Conservation (phyloP, 257 asterid genomes). For the Primulina eburnea region DNA sequence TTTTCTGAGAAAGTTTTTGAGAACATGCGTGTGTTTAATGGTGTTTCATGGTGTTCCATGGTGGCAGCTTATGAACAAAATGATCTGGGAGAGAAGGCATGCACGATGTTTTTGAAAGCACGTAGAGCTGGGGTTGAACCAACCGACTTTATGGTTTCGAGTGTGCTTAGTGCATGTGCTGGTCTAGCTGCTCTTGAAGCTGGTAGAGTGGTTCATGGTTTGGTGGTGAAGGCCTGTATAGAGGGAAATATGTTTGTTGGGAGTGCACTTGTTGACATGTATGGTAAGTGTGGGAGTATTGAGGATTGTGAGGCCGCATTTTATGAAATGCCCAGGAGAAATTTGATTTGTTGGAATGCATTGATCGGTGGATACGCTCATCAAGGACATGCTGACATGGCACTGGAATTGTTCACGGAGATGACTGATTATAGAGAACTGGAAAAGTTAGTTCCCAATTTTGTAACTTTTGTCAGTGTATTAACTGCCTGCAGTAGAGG, state of each 20-base stretch:
- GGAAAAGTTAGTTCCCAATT: constrained; percentile 47
- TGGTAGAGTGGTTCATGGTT: constrained; percentile 67
- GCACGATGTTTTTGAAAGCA: constrained; percentile 44
- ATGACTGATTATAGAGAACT: constrained; percentile 36
- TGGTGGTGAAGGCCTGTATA: constrained; percentile 72
- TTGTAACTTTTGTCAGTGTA: constrained; percentile 70
- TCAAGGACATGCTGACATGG: constrained; percentile 72
- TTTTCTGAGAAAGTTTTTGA: constrained; percentile 54
- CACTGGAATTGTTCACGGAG: constrained; percentile 48
- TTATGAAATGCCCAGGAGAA: constrained; percentile 48
- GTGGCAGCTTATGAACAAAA: constrained; percentile 74
- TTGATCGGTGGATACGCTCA: constrained; percentile 84
- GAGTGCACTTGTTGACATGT: constrained; percentile 89
- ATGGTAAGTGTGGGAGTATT: constrained; percentile 81
- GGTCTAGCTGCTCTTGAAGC: constrained; percentile 73
- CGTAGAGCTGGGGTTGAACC: constrained; percentile 50
- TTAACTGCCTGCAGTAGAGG: constrained; percentile 87
- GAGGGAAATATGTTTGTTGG: constrained; percentile 68
- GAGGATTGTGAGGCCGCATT: constrained; percentile 63
- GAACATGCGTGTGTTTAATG: constrained; percentile 45
- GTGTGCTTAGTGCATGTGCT: constrained; percentile 85
- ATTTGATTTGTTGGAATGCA: constrained; percentile 77
- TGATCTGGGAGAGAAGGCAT: constrained; percentile 66
- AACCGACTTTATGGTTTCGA: constrained; percentile 66
- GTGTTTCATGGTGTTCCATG: constrained; percentile 89